These are phyloP conservation scores for Elsinoe ampelina DNA, from an alignment of 2,329 filamentous ascomycete species.

Conservation along the genomic window DNA sequence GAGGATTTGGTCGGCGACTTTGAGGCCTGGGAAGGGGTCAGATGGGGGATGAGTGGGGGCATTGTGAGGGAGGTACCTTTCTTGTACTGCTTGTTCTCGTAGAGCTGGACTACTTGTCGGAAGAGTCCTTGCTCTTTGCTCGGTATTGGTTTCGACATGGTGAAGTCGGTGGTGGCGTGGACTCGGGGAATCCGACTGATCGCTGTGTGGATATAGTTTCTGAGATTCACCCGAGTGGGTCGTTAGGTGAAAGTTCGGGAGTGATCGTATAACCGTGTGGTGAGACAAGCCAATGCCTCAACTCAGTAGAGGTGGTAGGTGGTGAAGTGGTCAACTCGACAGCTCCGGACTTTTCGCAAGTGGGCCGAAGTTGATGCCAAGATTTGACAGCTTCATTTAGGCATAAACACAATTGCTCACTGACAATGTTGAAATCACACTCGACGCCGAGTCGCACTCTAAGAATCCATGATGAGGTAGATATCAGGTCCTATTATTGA, in stretches of 20 bases:
- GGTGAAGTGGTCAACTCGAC: neutral
- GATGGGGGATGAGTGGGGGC: constrained; percentile 17
- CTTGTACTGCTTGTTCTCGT: constrained; percentile 98
- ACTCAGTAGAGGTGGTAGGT: neutral
- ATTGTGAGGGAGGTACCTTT: constrained; percentile 42
- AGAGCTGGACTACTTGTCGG: constrained; percentile 85
- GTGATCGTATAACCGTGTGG: neutral
- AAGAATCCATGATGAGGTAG: neutral
- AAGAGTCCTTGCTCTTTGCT: constrained; percentile 93
- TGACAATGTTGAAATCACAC: too few relatives aligned
- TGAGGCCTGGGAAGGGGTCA: constrained; percentile 54
- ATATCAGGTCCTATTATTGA: neutral
- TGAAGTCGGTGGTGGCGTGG: neutral
- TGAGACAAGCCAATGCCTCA: constrained; percentile 11
- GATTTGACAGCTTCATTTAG: neutral
- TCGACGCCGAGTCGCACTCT: too few relatives aligned
- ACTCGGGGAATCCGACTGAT: neutral
- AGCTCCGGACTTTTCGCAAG: constrained; percentile 7
- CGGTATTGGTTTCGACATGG: constrained; percentile 48
- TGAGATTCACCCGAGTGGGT: neutral
- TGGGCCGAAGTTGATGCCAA: constrained; percentile 12
- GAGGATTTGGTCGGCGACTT: constrained; percentile 91
- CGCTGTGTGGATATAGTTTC: neutral
- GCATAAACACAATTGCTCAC: neutral
- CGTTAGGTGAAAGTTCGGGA: neutral